A percentile compares a stretch with the other conserved stretches of the same genome.
These are phyloP conservation scores for Amaranthus palmeri DNA, from an alignment of 148 eudicot species.

Conservation along the genomic window DNA sequence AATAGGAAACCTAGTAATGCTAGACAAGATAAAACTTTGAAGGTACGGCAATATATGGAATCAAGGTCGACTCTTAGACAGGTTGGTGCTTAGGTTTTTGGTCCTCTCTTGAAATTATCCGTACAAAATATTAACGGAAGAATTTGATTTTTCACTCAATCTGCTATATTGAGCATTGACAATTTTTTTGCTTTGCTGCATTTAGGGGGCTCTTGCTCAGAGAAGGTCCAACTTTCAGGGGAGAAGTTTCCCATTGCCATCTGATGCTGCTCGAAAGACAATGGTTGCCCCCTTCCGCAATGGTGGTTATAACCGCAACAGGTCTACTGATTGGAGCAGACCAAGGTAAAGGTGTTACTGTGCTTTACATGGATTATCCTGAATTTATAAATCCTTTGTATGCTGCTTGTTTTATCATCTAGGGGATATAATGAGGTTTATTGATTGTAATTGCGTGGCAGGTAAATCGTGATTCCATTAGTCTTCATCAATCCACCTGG, in stretches of 20 bases:
- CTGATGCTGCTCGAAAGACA: slow-evolving; percentile 72
- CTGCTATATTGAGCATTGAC: neutral
- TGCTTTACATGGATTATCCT: neutral
- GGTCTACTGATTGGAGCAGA: slow-evolving; percentile 49
- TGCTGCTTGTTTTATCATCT: neutral
- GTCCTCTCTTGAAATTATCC: neutral
- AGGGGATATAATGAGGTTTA: slow-evolving; percentile 1
- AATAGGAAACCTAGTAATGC: slow-evolving; percentile 39
- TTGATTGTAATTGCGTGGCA: slow-evolving; percentile 31
- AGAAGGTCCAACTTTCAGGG: slow-evolving; percentile 75
- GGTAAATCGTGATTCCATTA: slow-evolving; percentile 56
- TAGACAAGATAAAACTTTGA: slow-evolving; percentile 50
- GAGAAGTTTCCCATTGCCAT: slow-evolving; percentile 55
- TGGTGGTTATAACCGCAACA: slow-evolving; percentile 39
- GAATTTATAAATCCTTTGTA: neutral
- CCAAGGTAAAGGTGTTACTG: slow-evolving; percentile 44
- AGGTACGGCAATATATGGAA: slow-evolving; percentile 59
- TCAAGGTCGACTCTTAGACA: slow-evolving; percentile 77
- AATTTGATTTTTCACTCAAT: neutral
- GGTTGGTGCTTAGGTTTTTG: slow-evolving; percentile 34
- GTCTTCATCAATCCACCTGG: slow-evolving; percentile 33
- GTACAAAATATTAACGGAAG: neutral
- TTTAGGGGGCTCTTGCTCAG: slow-evolving; percentile 74
- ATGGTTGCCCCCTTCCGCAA: slow-evolving; percentile 52
- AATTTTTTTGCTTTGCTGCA: neutral